A percentile compares a stretch with the other conserved stretches of the same genome.
These are phyloP conservation scores for Tagetes patula DNA, from an alignment of 129 eudicot genomes.

Conservation along the genomic window DNA sequence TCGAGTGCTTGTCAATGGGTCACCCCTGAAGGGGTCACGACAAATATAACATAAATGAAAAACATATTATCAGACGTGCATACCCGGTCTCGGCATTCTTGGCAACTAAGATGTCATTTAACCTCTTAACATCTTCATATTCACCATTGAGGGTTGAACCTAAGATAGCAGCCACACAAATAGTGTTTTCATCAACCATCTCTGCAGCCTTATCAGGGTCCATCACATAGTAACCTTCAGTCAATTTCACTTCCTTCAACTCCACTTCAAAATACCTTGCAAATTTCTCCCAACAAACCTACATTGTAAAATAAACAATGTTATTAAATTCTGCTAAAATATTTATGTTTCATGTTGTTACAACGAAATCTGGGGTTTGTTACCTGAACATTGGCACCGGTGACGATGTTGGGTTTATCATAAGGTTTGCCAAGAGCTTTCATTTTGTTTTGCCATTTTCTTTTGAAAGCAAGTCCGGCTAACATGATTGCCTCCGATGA, in stretches of 20 bases:
- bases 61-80: no score
- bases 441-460: conserved; percentile 90
- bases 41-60: not conserved
- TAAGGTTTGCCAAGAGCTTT: conserved; percentile 60
- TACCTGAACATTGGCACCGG: conserved; percentile 95
- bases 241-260: conserved; percentile 73
- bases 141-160: conserved; percentile 92
- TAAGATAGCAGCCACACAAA: conserved; percentile 80
- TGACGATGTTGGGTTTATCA: conserved; percentile 88
- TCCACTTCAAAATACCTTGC: conserved; percentile 90
- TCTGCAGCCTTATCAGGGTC: conserved; percentile 75
- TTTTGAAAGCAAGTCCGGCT: conserved; percentile 89
- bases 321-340: not conserved
- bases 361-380: not conserved
- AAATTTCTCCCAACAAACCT: conserved; percentile 89
- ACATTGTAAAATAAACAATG: not conserved
- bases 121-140: conserved; percentile 73
- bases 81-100: conserved; percentile 68
- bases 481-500: conserved; percentile 94
- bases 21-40: no score
- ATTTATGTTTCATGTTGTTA: not conserved
- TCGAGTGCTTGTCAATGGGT: no score
- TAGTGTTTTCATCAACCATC: conserved; percentile 92
- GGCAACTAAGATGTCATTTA: conserved; percentile 63
- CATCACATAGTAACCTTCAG: conserved; percentile 77